Evolutionary conservation across 2,329 filamentous ascomycete species (phyloP).

Genomic region (Colletotrichum chrysophilum): DNA sequence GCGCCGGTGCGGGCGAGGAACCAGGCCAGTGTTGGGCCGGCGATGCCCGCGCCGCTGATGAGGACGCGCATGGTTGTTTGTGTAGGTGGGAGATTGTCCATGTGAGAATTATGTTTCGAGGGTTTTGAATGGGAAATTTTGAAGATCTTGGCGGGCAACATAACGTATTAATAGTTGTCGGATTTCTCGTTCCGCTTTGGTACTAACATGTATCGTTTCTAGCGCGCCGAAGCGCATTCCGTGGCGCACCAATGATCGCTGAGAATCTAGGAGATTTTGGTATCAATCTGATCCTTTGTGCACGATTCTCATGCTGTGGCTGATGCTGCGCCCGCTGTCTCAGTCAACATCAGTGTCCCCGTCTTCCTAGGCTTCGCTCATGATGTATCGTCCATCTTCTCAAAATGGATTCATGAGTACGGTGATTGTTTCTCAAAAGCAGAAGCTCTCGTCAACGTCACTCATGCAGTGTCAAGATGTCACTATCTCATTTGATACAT

Average conservation of each 20-base stretch:
- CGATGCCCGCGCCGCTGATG: slow-evolving; percentile 24
- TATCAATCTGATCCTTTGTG: neutral
- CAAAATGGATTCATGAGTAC: neutral
- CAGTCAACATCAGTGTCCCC: neutral
- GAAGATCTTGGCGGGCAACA: neutral
- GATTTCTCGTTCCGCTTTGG: neutral
- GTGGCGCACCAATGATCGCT: neutral
- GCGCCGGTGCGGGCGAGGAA: slow-evolving; percentile 1
- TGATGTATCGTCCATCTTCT: neutral
- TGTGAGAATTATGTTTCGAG: neutral
- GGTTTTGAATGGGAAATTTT: too few species aligned
- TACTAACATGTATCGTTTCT: neutral
- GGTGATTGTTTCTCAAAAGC: neutral
- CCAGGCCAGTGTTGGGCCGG: neutral
- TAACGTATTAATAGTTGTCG: neutral
- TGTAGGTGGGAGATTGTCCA: neutral
- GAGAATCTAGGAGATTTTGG: neutral
- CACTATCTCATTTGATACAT: neutral
- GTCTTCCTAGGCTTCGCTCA: neutral
- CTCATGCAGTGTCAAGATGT: neutral
- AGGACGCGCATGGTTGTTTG: neutral
- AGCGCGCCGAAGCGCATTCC: neutral
- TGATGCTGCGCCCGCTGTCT: neutral
- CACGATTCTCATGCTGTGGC: neutral
- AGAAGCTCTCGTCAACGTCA: neutral